A percentile compares a stretch with the other conserved stretches of the same genome.
Conservation (phyloP, 331 rosid species). For the Malus hybrid region DNA sequence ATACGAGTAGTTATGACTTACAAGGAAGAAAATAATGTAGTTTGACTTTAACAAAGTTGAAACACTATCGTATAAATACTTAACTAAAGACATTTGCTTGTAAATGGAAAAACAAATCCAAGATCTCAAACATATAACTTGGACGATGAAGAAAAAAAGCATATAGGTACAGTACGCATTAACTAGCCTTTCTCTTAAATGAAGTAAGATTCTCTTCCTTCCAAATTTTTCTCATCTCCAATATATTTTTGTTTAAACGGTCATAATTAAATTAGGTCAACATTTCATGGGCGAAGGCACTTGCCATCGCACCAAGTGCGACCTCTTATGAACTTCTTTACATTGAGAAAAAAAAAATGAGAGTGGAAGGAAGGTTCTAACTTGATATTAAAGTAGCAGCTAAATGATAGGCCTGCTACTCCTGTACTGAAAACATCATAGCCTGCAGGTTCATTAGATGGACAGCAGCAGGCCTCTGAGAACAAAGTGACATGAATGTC, state of each 20-base stretch:
- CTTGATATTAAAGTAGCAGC: background rate
- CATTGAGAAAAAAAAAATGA: too few species aligned
- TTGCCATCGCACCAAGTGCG: too few species aligned
- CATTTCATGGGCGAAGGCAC: too few species aligned
- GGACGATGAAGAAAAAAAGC: background rate
- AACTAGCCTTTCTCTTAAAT: background rate
- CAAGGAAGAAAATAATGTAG: background rate
- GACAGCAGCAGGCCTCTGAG: background rate
- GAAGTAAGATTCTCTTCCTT: too few species aligned
- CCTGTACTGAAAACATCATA: background rate
- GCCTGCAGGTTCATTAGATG: too few species aligned
- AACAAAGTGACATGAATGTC: background rate
- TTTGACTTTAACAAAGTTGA: background rate
- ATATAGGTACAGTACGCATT: background rate
- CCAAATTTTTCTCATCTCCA: too few species aligned
- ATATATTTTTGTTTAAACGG: fast-evolving
- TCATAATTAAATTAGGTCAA: fast-evolving
- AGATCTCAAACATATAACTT: background rate
- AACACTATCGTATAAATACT: background rate
- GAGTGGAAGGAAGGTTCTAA: background rate
- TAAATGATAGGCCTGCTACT: background rate
- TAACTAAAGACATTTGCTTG: background rate
- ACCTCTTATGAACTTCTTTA: too few species aligned
- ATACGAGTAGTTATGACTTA: background rate
- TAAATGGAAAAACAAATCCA: background rate